phyloP scores from a whole-genome alignment of 2,329 filamentous ascomycete genomes.

The Fusarium nelsonii region DNA sequence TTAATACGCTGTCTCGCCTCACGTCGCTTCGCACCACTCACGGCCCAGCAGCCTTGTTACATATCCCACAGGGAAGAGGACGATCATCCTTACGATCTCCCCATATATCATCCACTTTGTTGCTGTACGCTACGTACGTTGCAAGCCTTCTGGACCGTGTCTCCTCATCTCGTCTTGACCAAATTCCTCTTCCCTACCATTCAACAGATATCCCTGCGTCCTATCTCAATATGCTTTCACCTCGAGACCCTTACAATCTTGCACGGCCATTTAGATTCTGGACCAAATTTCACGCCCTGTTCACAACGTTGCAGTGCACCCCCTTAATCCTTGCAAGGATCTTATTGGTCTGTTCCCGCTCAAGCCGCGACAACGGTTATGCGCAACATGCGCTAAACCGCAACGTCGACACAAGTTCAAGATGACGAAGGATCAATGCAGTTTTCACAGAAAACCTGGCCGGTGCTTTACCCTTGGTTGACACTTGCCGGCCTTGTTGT shows the following conservation, averaged over 20 bases:
- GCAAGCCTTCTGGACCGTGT: slow-evolving; percentile 23
- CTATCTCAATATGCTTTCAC: slow-evolving; percentile 38
- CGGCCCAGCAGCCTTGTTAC: slow-evolving; percentile 31
- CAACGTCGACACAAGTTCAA: slow-evolving; percentile 59
- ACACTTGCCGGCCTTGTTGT: slow-evolving; percentile 31
- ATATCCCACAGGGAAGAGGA: slow-evolving; percentile 44
- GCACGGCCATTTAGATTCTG: slow-evolving; percentile 23
- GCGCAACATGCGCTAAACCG: slow-evolving; percentile 67
- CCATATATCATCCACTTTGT: slow-evolving; percentile 36
- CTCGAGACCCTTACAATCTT: slow-evolving; percentile 32
- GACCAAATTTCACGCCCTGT: slow-evolving; percentile 24
- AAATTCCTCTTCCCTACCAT: slow-evolving; percentile 21
- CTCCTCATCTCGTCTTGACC: slow-evolving; percentile 42
- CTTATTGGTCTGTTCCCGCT: slow-evolving; percentile 56
- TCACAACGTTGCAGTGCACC: slow-evolving; percentile 43
- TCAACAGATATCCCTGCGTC: slow-evolving; percentile 34
- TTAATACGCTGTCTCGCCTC: slow-evolving; percentile 36
- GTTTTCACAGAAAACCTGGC: slow-evolving; percentile 53
- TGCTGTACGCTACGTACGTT: slow-evolving; percentile 8
- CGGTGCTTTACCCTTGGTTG: slow-evolving; percentile 26
- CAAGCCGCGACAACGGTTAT: slow-evolving; percentile 63
- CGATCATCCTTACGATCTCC: slow-evolving; percentile 45
- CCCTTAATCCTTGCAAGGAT: slow-evolving; percentile 39
- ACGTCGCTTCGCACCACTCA: slow-evolving; percentile 30
- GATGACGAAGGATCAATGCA: slow-evolving; percentile 60